Percentiles rank a stretch among this genome's conserved stretches.
Conservation (phyloP, 2,329 filamentous ascomycete species). For the Botrytis fragariae region DNA sequence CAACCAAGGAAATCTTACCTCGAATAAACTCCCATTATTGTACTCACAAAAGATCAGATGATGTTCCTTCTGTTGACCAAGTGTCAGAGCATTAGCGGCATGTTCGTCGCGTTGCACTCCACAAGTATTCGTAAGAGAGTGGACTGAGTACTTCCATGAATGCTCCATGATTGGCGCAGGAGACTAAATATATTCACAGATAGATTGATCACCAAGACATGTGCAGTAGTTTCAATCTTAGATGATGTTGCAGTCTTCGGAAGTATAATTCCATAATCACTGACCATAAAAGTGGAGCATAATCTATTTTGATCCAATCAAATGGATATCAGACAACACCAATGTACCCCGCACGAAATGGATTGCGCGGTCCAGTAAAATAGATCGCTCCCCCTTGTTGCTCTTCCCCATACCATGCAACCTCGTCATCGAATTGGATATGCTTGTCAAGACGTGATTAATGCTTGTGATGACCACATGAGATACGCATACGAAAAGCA, state of each 20-base stretch:
- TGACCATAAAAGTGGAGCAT: not conserved
- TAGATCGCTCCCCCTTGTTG: not conserved
- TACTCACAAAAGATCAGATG: not conserved
- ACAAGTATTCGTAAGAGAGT: not conserved
- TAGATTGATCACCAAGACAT: not conserved
- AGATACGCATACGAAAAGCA: not conserved
- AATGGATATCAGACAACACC: not conserved
- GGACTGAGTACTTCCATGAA: not conserved
- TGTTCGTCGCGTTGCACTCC: not conserved
- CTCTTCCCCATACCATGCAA: not conserved
- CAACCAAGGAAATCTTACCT: not conserved
- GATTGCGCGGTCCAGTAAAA: not conserved
- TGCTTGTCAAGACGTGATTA: not conserved
- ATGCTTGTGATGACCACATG: not conserved
- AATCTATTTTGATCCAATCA: not conserved
- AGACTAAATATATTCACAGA: not conserved
- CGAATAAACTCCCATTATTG: not conserved
- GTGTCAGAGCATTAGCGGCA: not conserved
- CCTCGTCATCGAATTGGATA: not conserved
- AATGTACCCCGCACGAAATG: not conserved
- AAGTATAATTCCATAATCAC: not conserved
- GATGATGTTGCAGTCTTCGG: not conserved
- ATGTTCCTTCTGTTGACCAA: not conserved
- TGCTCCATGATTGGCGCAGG: not conserved
- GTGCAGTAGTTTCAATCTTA: not conserved